Base-by-base conservation (phyloP, 1,284 basidiomycete genomes). In the Cutaneotrichosporon sp. region DNA sequence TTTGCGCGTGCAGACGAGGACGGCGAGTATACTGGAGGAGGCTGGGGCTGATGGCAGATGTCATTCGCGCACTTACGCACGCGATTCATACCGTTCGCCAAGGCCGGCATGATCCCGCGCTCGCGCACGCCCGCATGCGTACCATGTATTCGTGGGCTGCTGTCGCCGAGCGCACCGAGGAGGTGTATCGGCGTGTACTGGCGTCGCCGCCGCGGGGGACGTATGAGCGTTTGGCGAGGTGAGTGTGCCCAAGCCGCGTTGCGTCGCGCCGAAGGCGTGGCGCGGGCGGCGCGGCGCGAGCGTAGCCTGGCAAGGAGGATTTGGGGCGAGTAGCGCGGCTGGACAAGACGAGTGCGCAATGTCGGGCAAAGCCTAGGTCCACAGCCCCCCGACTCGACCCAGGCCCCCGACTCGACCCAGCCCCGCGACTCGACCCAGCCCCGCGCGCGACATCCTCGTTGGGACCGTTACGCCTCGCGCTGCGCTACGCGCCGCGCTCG, bases 1-100 rank as follows among this genome's bases (percentile, higher is more conserved):
- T 96, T 97, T 63, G 89, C 92, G 0, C 83, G 84, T 52, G 91
- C 93, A 0, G 88, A 96, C 44, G 91, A 90, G 54, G 82, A 85
- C 51, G 83, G 84, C 83, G 37, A 59, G 76, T 69, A 21, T 4
- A 14, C 15, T 10, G 35, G 46, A 44, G 37, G 20, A 22, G 8
- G 17, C 20, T 23, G 47, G 34, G 39, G 42, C 46, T 56, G 48
- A 59, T 40, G 4, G 15, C 63, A 94, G 92, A 97, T 68, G 83
- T 97, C 4, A 81, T 94, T 20, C 80, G 84, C 13, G 91, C 91
- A 0, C 82, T 93, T 52, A 81, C 84, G 1, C 81, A 87, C 56
- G 94, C 90, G 0, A 87, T 98, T 36, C 63, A 75, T 2, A 83
- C 87, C 51, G 81, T 97, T 3, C 74, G 80, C 1, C 70, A 76